A percentile compares a stretch with the other conserved stretches of the same genome.
These are phyloP conservation scores for Spathaspora gorwiae DNA, from an alignment of 805 yeast genomes.

Conservation along the genomic window DNA sequence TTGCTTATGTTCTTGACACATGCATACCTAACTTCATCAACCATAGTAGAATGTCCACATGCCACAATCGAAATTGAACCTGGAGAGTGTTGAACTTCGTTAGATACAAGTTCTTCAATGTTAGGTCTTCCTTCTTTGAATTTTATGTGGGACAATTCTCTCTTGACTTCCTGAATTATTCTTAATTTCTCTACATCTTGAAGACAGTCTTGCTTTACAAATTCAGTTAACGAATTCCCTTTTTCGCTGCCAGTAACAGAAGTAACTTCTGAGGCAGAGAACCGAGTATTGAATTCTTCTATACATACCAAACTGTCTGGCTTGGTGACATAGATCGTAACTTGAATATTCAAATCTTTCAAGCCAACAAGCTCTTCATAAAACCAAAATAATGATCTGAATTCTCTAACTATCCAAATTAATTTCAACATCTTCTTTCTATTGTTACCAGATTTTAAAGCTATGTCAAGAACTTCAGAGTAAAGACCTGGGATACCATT, in stretches of 20 bases:
- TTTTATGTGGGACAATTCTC: slow-evolving; percentile 25
- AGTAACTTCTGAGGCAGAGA: slow-evolving; percentile 10
- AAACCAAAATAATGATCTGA: slow-evolving; percentile 46
- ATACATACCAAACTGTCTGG: not conserved
- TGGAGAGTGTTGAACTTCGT: slow-evolving; percentile 25
- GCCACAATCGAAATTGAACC: slow-evolving; percentile 50
- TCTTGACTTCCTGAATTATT: slow-evolving; percentile 12
- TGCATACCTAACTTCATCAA: slow-evolving; percentile 49
- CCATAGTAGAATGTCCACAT: slow-evolving; percentile 65
- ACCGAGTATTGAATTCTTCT: not conserved
- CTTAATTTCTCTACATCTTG: not conserved
- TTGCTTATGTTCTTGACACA: slow-evolving; percentile 39
- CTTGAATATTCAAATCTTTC: slow-evolving; percentile 17
- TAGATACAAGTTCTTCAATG: not conserved
- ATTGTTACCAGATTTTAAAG: slow-evolving; percentile 15
- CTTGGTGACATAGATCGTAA: slow-evolving; percentile 21
- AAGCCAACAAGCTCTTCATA: slow-evolving; percentile 32
- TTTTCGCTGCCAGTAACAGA: not conserved
- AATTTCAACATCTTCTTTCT: slow-evolving; percentile 32
- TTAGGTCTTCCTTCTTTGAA: slow-evolving; percentile 47
- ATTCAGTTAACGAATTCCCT: slow-evolving; percentile 6
- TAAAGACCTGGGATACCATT: slow-evolving; percentile 63
- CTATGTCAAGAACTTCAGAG: slow-evolving; percentile 33
- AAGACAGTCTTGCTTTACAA: slow-evolving; percentile 9
- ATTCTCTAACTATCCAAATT: slow-evolving; percentile 60